Conservation (phyloP, 345 rosid genomes). For the Brassica rapa region DNA sequence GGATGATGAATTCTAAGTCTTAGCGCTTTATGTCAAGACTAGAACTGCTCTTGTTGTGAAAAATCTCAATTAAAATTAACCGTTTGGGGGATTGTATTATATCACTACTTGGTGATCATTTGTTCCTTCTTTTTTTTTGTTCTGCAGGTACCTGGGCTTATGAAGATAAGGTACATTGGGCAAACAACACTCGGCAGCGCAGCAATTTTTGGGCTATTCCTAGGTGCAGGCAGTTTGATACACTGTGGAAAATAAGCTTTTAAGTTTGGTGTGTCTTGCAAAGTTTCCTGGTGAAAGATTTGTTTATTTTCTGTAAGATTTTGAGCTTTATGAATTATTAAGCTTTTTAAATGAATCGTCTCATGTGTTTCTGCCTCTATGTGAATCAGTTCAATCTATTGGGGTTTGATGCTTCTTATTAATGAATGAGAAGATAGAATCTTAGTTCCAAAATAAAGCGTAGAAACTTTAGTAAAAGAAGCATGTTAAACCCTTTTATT, state of each 20-base stretch:
- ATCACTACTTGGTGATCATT: neutral
- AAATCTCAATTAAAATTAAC: neutral
- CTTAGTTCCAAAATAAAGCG: neutral
- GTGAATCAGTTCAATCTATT: neutral
- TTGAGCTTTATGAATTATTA: constrained; percentile 4
- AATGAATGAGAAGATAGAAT: neutral
- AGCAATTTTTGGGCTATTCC: constrained; percentile 91
- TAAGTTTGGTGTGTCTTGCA: constrained; percentile 18
- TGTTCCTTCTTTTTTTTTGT: neutral
- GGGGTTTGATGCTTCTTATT: constrained; percentile 6
- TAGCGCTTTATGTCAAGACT: neutral
- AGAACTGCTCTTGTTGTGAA: neutral
- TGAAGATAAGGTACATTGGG: constrained; percentile 85
- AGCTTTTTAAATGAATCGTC: constrained; percentile 13
- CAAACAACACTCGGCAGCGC: constrained; percentile 90
- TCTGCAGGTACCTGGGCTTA: constrained; percentile 69
- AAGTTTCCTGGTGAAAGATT: constrained; percentile 26
- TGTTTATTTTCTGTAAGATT: neutral
- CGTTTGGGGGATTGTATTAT: neutral
- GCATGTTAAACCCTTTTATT: neutral
- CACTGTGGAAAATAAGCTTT: constrained; percentile 65
- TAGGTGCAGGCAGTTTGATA: constrained; percentile 89
- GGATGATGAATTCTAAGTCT: neutral
- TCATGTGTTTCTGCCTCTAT: neutral
- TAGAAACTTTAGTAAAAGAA: neutral